Conservation (phyloP, 257 asterid genomes). For the Solanum bukasovii region DNA sequence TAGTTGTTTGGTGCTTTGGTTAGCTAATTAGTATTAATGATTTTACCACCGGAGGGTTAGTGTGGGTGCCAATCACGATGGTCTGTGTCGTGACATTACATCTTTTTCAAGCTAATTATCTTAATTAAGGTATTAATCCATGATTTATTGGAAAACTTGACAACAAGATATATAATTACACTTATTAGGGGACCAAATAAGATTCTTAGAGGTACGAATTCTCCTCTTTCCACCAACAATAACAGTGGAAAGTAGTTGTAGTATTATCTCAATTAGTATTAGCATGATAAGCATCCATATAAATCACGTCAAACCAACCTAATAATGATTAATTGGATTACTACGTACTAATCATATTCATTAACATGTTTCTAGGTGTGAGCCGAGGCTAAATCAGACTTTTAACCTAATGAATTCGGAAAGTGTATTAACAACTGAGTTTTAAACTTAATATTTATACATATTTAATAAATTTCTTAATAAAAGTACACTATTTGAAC, state of each 20-base stretch:
- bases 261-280: not conserved
- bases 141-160: not conserved
- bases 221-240: not conserved
- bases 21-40: too few species aligned
- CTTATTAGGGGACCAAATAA: constrained; percentile 7
- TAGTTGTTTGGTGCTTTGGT: too few species aligned
- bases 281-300: not conserved
- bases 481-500: too few species aligned
- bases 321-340: constrained; percentile 7
- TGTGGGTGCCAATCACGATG: too few species aligned
- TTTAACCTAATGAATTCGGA: not conserved
- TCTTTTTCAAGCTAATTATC: not conserved
- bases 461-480: not conserved
- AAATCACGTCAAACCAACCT: constrained; percentile 4
- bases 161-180: not conserved
- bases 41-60: too few species aligned
- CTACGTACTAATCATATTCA: not conserved
- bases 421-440: not conserved
- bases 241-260: constrained; percentile 1
- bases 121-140: not conserved
- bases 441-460: not conserved
- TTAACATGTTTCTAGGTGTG: constrained; percentile 1
- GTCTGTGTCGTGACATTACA: not conserved
- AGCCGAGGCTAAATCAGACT: not conserved
- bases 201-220: not conserved